Percentiles rank a stretch among this genome's conserved stretches.
These are phyloP conservation scores for Chimonanthus praecox DNA, from an alignment of 164 flowering plant species.

Conservation along the genomic window DNA sequence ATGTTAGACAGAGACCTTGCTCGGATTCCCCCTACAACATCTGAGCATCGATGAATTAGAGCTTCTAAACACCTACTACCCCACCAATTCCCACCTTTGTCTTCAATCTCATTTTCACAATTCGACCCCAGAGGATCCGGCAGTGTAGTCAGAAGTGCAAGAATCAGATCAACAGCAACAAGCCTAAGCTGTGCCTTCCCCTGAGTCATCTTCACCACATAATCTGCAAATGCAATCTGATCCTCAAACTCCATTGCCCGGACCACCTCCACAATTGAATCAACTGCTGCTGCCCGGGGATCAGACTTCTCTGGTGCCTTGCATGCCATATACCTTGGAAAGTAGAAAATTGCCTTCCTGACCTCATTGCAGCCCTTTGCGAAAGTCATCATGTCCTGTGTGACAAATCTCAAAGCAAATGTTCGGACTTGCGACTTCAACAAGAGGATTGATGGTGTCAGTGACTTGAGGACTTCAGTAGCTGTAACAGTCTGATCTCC, in stretches of 20 bases:
- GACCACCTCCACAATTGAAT: conserved; percentile 72
- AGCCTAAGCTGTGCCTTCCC: conserved; percentile 68
- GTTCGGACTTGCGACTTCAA: conserved; percentile 53
- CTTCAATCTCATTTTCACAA: conserved; percentile 3
- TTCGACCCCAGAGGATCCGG: conserved; percentile 37
- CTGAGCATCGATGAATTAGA: conserved; percentile 68
- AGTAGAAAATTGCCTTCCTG: conserved; percentile 54
- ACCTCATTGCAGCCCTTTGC: conserved; percentile 38
- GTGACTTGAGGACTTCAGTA: conserved; percentile 61
- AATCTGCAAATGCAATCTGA: conserved; percentile 61
- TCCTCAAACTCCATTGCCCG: conserved; percentile 48
- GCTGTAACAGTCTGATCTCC: conserved; percentile 54
- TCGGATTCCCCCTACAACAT: conserved; percentile 53
- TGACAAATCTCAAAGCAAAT: conserved; percentile 61
- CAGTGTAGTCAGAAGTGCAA: conserved; percentile 34
- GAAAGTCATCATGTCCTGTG: conserved; percentile 28
- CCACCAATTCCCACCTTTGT: conserved; percentile 37
- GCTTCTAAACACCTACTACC: conserved; percentile 60
- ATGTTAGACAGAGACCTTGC: conserved; percentile 77
- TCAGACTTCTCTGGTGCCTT: conserved; percentile 93
- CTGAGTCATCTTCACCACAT: conserved; percentile 68
- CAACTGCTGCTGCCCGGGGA: conserved; percentile 73
- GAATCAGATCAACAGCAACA: conserved; percentile 71
- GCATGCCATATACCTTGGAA: conserved; percentile 59
- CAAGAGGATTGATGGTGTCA: conserved; percentile 49